These are phyloP conservation scores for Saussurea involucrata DNA, from an alignment of 129 eudicot species.

Conservation along the genomic window DNA sequence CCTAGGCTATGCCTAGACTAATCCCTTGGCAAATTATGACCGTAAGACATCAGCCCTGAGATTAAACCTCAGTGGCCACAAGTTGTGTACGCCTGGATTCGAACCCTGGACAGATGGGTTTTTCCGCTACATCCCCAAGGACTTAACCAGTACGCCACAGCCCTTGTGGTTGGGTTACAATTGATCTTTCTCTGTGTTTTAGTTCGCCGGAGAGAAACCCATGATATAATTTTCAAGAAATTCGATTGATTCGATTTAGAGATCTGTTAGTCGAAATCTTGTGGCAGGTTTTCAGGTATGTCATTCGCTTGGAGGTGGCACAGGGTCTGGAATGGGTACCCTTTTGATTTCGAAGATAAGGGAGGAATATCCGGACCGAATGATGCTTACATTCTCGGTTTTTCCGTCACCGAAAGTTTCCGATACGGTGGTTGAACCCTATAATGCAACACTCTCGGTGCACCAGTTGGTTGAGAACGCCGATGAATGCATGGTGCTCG, in stretches of 20 bases:
- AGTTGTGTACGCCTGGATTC: too few relatives aligned
- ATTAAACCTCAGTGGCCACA: too few relatives aligned
- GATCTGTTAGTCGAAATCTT: not conserved
- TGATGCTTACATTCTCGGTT: conserved; percentile 94
- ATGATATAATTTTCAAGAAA: not conserved
- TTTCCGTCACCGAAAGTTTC: conserved; percentile 94
- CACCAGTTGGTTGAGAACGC: conserved; percentile 92
- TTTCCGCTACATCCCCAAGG: too few relatives aligned
- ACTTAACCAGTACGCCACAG: too few relatives aligned
- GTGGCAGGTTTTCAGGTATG: conserved; percentile 87
- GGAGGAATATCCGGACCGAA: conserved; percentile 90
- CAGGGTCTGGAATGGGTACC: conserved; percentile 98
- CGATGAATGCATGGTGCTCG: conserved; percentile 93
- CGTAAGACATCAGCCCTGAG: too few relatives aligned
- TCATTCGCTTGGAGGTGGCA: conserved; percentile 95
- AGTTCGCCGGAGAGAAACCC: not conserved
- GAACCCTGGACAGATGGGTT: too few relatives aligned
- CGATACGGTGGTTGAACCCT: conserved; percentile 92
- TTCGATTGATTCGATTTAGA: not conserved
- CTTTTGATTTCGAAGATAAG: conserved; percentile 86
- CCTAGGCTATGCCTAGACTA: too few relatives aligned
- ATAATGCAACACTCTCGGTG: conserved; percentile 86
- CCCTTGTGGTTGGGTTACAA: too few relatives aligned
- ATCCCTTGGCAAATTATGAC: too few relatives aligned
- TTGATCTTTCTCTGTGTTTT: not conserved